Conservation (phyloP, 208 protist species). For the Spongospora subterranea region DNA sequence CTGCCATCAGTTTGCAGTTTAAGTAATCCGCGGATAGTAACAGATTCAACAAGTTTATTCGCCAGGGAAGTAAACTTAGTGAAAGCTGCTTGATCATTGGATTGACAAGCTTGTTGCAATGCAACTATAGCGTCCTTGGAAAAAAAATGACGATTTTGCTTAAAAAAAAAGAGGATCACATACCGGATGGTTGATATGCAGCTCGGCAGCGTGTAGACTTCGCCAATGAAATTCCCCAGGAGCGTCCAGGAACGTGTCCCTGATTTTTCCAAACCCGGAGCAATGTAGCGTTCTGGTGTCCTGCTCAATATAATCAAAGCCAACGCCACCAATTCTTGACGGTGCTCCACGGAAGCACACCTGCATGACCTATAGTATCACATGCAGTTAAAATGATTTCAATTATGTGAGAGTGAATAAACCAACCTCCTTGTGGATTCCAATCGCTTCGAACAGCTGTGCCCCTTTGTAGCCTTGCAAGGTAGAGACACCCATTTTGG, state of each 20-base stretch:
- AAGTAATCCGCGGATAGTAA: constrained; percentile 58
- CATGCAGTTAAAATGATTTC: neutral
- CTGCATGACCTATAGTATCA: constrained; percentile 75
- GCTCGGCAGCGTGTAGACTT: neutral
- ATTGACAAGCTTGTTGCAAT: constrained; percentile 23
- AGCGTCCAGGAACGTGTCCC: neutral
- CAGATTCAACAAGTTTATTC: constrained; percentile 57
- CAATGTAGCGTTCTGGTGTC: constrained; percentile 53
- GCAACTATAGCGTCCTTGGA: constrained; percentile 33
- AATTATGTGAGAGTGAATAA: too few species aligned
- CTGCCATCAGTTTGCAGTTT: neutral
- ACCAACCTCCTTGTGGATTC: constrained; percentile 57
- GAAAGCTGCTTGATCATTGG: constrained; percentile 51
- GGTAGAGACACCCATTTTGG: constrained; percentile 85
- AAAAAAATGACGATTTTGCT: neutral
- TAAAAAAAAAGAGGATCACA: neutral
- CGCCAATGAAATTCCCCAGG: constrained; percentile 23
- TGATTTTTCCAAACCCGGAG: neutral
- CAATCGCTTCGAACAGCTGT: constrained; percentile 85
- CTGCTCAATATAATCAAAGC: constrained; percentile 61
- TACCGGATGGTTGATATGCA: constrained; percentile 59
- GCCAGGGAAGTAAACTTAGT: constrained; percentile 46
- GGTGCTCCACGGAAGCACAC: constrained; percentile 77
- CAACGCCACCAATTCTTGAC: constrained; percentile 76
- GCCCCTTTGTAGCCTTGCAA: constrained; percentile 81